These are phyloP conservation scores for Curvularia sp. DNA, from an alignment of 2,329 filamentous ascomycete species.

Conservation along the genomic window DNA sequence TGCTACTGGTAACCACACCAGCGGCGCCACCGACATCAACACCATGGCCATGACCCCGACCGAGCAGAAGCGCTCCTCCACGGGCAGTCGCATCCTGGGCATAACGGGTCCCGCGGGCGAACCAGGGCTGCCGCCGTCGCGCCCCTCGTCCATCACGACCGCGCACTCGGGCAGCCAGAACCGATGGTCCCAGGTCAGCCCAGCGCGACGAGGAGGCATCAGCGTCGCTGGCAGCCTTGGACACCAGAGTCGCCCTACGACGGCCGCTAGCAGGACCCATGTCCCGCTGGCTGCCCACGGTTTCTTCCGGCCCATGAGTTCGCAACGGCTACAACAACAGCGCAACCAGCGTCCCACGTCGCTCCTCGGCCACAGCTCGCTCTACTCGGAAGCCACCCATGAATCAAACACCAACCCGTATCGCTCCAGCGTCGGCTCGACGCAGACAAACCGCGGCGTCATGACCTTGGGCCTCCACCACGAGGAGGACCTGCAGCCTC, in stretches of 20 bases:
- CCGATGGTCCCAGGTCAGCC: conserved; percentile 63
- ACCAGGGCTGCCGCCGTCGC: conserved; percentile 57
- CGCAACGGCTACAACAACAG: conserved; percentile 90
- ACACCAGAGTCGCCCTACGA: conserved; percentile 60
- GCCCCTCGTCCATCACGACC: conserved; percentile 54
- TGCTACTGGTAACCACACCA: conserved; percentile 37
- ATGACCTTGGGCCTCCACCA: conserved; percentile 45
- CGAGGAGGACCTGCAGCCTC: conserved; percentile 51
- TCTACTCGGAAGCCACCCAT: conserved; percentile 42
- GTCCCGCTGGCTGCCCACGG: conserved; percentile 88
- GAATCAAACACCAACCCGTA: conserved; percentile 46
- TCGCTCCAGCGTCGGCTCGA: conserved; percentile 51
- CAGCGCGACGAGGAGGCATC: conserved; percentile 61
- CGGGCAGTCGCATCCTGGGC: conserved; percentile 47
- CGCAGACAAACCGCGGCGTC: conserved; percentile 40
- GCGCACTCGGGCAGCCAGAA: conserved; percentile 51
- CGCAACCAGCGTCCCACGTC: conserved; percentile 66
- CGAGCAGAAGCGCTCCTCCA: conserved; percentile 44
- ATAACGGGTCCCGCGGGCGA: conserved; percentile 58
- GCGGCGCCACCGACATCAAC: conserved; percentile 37
- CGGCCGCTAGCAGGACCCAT: conserved; percentile 80
- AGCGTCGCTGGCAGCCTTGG: conserved; percentile 56
- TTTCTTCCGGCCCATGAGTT: conserved; percentile 97
- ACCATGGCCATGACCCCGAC: conserved; percentile 45
- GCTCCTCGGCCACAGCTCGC: conserved; percentile 44